Base-by-base conservation (phyloP, 1,139 yeast genomes). In the Meyerozyma sp. region DNA sequence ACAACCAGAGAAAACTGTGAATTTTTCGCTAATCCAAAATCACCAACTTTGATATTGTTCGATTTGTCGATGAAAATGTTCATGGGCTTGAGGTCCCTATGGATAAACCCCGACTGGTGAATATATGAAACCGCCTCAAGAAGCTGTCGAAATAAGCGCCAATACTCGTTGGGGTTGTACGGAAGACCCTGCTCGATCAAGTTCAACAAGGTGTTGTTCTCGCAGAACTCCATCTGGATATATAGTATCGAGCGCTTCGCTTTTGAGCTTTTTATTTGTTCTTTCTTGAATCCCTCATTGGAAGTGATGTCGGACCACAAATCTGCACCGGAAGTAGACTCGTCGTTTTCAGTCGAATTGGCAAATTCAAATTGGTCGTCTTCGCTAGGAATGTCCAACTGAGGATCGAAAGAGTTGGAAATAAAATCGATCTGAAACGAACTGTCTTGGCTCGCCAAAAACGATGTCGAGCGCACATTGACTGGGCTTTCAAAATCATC, bases 181-280 rank as follows among this genome's bases (percentile, higher is more conserved):
- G 84, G 86, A n/a, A 91, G 69, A 0, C 90, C 91, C 49, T 85
- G 94, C 40, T 79, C 79, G 36, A 94, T 93, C 49, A 93, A 68
- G 61, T 93, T 96, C 41, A 79, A 77, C 32, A 94, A 65, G 0
- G 98, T 93, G 47, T 88, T 88, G 56, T 93, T 93, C 55, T 94
- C 98, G 65, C 98, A 94, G 58, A 93, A 94, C 61, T 94, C 98
- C 99, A 94, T 94, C 58, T 94, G 98, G 50, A 94, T 93, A 58
- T 70, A 73, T 70, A 94, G 49, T 75, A 70, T 37, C 76, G 91
- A 65, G 79, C 43, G 44, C 4, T 40, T 23, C n/a, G 11, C 16
- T 7, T 29, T 23, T 35, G 36, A 21, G 29, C 28, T 16, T 21
- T 36, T 40, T 36, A 26, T 25, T 23, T 40, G 25, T 4, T 25